These are phyloP conservation scores for Paramecium tetraurelia DNA, from an alignment of 73 alveolate species.

Conservation along the genomic window DNA sequence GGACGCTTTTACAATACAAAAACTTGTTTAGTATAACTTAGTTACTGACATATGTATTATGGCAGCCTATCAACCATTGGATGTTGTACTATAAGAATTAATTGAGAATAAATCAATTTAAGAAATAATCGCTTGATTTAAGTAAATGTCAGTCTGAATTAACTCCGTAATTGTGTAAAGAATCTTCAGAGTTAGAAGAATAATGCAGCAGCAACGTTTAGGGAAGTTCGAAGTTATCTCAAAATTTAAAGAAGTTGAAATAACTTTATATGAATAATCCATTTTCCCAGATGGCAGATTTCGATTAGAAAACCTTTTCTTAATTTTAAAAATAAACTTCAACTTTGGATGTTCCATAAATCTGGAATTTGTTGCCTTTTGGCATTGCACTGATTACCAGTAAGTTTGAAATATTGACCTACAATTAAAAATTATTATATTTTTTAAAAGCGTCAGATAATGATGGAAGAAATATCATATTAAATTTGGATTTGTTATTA, in stretches of 20 bases:
- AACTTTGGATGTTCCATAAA: background rate
- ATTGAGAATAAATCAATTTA: background rate
- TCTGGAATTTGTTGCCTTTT: slow-evolving; percentile 6
- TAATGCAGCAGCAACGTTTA: background rate
- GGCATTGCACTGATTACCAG: background rate
- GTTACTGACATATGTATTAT: background rate
- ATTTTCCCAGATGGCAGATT: background rate
- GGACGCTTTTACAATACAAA: background rate
- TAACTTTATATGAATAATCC: background rate
- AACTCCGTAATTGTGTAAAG: background rate
- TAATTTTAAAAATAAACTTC: background rate
- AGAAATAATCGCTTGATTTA: background rate
- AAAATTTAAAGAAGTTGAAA: background rate
- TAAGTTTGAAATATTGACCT: background rate
- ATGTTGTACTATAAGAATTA: background rate
- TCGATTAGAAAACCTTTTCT: background rate
- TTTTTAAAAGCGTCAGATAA: background rate
- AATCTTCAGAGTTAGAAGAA: background rate
- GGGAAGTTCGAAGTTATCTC: background rate
- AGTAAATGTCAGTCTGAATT: background rate
- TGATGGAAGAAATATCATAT: background rate
- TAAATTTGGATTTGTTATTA: background rate
- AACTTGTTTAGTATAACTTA: background rate
- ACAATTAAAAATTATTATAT: background rate
- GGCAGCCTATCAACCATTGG: background rate